Evolutionary conservation across 2,329 filamentous ascomycete species (phyloP).

Genomic region (Aspergillus sergii): DNA sequence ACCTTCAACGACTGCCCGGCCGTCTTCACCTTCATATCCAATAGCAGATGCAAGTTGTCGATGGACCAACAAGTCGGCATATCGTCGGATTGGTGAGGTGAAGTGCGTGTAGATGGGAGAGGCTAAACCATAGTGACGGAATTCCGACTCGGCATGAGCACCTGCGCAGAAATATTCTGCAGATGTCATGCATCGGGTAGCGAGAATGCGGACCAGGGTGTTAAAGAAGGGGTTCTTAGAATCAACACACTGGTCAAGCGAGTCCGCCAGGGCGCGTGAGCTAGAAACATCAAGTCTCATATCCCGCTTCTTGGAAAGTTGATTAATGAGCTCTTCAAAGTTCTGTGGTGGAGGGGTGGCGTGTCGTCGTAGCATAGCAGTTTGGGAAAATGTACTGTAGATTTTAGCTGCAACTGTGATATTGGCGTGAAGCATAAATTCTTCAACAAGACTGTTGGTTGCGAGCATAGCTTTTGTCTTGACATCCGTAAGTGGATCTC

Average conservation of each 20-base stretch:
- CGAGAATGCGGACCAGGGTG: conserved; percentile 94
- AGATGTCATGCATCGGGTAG: conserved; percentile 98
- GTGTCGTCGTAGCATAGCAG: conserved; percentile 89
- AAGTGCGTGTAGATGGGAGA: conserved; percentile 99
- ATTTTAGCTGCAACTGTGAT: conserved; percentile 90
- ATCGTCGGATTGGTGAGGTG: conserved; percentile 93
- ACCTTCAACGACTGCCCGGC: conserved; percentile 72
- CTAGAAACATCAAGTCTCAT: conserved; percentile 81
- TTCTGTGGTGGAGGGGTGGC: conserved; percentile 91
- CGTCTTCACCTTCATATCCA: conserved; percentile 67
- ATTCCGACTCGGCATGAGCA: conserved; percentile 89
- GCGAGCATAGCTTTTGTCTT: conserved; percentile 93
- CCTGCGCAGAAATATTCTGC: conserved; percentile 98
- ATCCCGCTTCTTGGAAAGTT: conserved; percentile 83
- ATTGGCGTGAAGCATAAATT: conserved; percentile 99
- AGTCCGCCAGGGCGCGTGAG: conserved; percentile 90
- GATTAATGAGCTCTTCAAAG: conserved; percentile 90
- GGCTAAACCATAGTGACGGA: conserved; percentile 94
- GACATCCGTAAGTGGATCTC: conserved; percentile 85
- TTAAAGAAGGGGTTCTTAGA: conserved; percentile 91
- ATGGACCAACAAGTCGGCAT: conserved; percentile 94
- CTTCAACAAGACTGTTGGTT: conserved; percentile 96
- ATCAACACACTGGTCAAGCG: conserved; percentile 82
- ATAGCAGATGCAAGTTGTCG: conserved; percentile 94
- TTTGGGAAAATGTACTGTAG: conserved; percentile 90